These are phyloP conservation scores for Encephalitozoon hellem DNA, from an alignment of 371 early-diverging fungal species.

Conservation along the genomic window DNA sequence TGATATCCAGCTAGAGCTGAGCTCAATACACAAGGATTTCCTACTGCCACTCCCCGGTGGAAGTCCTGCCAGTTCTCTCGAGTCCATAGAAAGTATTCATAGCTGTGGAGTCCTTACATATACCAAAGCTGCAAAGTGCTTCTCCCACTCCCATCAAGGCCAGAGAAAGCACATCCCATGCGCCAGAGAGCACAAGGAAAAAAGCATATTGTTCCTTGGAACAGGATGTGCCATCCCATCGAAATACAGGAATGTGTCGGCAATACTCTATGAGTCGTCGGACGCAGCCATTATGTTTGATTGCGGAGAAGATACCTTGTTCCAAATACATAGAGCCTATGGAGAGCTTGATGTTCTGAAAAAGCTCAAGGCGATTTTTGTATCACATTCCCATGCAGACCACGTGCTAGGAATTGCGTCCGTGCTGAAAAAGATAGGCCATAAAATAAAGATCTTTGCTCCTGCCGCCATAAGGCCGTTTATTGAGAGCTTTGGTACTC, in stretches of 20 bases:
- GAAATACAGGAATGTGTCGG: slow-evolving; percentile 80
- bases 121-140: not conserved
- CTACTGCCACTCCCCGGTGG: not conserved
- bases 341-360: slow-evolving; percentile 59
- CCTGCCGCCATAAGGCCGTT: slow-evolving; percentile 30
- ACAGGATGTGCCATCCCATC: slow-evolving; percentile 89
- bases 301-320: slow-evolving; percentile 87
- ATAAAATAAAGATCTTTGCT: slow-evolving; percentile 37
- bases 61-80: not conserved
- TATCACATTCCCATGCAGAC: slow-evolving; percentile 95
- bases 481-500: slow-evolving; percentile 3
- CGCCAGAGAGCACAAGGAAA: not conserved
- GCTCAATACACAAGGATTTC: slow-evolving; percentile 3
- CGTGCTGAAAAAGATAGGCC: slow-evolving; percentile 45
- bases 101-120: not conserved
- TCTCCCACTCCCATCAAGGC: not conserved
- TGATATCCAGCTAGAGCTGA: not conserved
- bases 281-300: slow-evolving; percentile 67
- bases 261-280: slow-evolving; percentile 51
- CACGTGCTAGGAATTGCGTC: slow-evolving; percentile 76
- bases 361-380: slow-evolving; percentile 68
- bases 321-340: slow-evolving; percentile 74
- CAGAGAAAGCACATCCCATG: not conserved
- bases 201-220: slow-evolving; percentile 63
- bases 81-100: not conserved